These are phyloP conservation scores for Aspergillus hancockii DNA, from an alignment of 495 filamentous ascomycete species.

Conservation along the genomic window DNA sequence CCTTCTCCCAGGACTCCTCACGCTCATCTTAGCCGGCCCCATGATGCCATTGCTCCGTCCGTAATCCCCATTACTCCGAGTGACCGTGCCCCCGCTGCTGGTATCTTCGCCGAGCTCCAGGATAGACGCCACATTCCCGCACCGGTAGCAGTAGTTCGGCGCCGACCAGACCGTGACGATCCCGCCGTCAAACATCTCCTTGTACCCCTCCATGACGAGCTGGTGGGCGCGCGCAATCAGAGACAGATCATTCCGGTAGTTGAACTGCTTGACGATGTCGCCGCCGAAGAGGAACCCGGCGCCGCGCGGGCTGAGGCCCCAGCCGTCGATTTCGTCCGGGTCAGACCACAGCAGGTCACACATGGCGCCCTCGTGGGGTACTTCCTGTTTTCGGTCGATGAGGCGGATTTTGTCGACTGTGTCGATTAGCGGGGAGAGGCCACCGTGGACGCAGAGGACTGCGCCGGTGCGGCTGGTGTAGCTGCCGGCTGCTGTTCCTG, in stretches of 20 bases:
- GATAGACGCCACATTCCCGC: constrained; percentile 95
- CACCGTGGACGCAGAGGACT: constrained; percentile 94
- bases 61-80: constrained; percentile 79
- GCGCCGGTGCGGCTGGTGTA: constrained; percentile 67
- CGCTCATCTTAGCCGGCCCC: constrained; percentile 40
- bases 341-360: constrained; percentile 98
- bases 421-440: constrained; percentile 87
- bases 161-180: constrained; percentile 98
- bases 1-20: constrained; percentile 77
- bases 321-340: constrained; percentile 97
- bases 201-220: constrained; percentile 98
- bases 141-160: constrained; percentile 98
- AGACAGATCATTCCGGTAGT: constrained; percentile 86
- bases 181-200: constrained; percentile 94
- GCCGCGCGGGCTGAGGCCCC: constrained; percentile 91
- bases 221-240: constrained; percentile 95
- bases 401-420: constrained; percentile 94
- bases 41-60: constrained; percentile 54
- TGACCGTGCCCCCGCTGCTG: constrained; percentile 69
- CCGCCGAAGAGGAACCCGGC: constrained; percentile 96
- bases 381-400: constrained; percentile 95
- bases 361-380: constrained; percentile 98
- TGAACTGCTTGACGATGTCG: constrained; percentile 95
- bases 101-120: constrained; percentile 89
- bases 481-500: constrained; percentile 63